phyloP scores from a whole-genome alignment of 2,329 filamentous ascomycete species.

The Curvularia sp. region DNA sequence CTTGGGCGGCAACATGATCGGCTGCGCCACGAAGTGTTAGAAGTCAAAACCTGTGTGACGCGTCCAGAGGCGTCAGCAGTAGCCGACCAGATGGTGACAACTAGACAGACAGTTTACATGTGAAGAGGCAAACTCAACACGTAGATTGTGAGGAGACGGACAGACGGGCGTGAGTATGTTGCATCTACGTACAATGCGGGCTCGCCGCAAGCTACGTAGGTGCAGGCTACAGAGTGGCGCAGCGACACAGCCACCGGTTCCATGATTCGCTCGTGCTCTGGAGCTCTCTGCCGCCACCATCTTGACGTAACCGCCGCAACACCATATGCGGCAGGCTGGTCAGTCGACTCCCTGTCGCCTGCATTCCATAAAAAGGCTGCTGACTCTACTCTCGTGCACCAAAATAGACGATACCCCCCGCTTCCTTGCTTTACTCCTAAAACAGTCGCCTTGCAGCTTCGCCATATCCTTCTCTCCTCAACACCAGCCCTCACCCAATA shows the following conservation, averaged over 20 bases:
- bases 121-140: slow-evolving; percentile 10
- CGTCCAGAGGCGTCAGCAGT: slow-evolving; percentile 15
- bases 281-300: slow-evolving; percentile 4
- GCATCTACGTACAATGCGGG: background rate
- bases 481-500: slow-evolving; percentile 6
- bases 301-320: slow-evolving; percentile 20
- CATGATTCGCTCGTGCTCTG: slow-evolving; percentile 5
- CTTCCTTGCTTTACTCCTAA: background rate
- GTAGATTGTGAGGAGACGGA: background rate
- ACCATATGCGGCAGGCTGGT: slow-evolving; percentile 22
- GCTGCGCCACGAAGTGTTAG: slow-evolving; percentile 5
- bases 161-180: background rate
- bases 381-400: slow-evolving; percentile 9
- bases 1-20: slow-evolving; percentile 1
- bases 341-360: slow-evolving; percentile 12
- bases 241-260: slow-evolving; percentile 9
- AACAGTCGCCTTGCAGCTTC: background rate
- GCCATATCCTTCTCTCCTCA: background rate
- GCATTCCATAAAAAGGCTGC: slow-evolving; percentile 23
- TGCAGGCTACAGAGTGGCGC: slow-evolving; percentile 4
- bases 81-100: slow-evolving; percentile 1
- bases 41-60: slow-evolving; percentile 6
- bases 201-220: background rate
- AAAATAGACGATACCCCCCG: slow-evolving; percentile 28
- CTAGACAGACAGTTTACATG: slow-evolving; percentile 5